phyloP scores from a whole-genome alignment of 148 eudicot genomes.

The Oxyria digyna region DNA sequence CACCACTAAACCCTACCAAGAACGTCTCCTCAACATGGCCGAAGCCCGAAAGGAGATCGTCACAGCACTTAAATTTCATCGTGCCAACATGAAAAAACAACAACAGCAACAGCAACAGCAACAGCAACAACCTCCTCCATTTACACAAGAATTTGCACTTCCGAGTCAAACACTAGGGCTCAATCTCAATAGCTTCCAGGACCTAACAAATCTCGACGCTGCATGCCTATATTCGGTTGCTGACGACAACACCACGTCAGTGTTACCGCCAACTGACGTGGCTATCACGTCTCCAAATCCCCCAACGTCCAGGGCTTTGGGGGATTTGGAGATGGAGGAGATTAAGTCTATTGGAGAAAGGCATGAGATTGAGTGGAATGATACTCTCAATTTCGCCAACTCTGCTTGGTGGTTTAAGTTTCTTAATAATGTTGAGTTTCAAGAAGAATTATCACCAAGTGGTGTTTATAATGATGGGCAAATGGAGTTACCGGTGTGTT shows the following conservation, averaged over 20 bases:
- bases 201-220: constrained; percentile 35
- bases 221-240: not conserved
- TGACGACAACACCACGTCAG: not conserved
- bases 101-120: constrained; percentile 1
- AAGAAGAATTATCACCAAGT: not conserved
- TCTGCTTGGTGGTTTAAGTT: constrained; percentile 85
- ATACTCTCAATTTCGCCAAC: constrained; percentile 50
- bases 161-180: constrained; percentile 78
- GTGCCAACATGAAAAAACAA: constrained; percentile 64
- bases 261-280: not conserved
- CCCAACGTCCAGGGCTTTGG: constrained; percentile 22
- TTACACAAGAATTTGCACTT: constrained; percentile 16
- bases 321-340: constrained; percentile 66
- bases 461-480: not conserved
- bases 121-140: not conserved
- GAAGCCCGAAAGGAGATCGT: constrained; percentile 87
- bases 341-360: constrained; percentile 66
- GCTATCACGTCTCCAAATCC: not conserved
- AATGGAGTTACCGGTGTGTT: not conserved
- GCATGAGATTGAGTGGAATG: constrained; percentile 88
- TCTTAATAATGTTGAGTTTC: constrained; percentile 25
- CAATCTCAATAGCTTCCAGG: constrained; percentile 60
- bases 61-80: constrained; percentile 75
- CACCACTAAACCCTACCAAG: constrained; percentile 86
- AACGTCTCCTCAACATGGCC: constrained; percentile 85